phyloP scores from a whole-genome alignment of 768 basidiomycete species.

The Crassisporium funariophilum region DNA sequence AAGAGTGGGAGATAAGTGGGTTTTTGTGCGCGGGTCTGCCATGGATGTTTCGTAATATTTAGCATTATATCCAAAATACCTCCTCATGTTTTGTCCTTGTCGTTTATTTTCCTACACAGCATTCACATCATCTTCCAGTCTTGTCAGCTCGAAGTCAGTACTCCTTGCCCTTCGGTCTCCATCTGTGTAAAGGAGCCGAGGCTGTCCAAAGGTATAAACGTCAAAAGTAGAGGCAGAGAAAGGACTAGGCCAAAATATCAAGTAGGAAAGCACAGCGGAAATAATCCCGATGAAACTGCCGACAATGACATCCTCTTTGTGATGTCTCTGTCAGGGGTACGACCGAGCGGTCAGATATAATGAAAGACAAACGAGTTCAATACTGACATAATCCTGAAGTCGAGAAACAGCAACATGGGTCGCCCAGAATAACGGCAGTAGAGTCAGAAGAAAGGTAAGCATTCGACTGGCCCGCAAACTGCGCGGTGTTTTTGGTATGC shows the following conservation, averaged over 20 bases:
- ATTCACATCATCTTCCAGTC: conserved; percentile 42
- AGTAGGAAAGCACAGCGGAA: conserved; percentile 51
- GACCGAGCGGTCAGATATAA: conserved; percentile 5
- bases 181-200: conserved; percentile 45
- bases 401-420: conserved; percentile 63
- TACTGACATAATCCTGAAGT: conserved; percentile 67
- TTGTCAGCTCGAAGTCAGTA: conserved; percentile 50
- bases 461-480: conserved; percentile 49
- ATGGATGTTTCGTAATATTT: conserved; percentile 29
- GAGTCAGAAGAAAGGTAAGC: conserved; percentile 45
- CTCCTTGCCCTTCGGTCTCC: conserved; percentile 21
- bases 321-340: conserved; percentile 50
- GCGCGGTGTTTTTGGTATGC: conserved; percentile 34
- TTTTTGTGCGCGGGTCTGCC: conserved; percentile 55
- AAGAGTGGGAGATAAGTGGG: conserved; percentile 71
- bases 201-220: conserved; percentile 31
- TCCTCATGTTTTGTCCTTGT: conserved; percentile 21
- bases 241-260: conserved; percentile 68
- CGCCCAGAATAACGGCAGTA: conserved; percentile 57
- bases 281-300: conserved; percentile 60
- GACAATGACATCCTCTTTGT: conserved; percentile 69
- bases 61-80: conserved; percentile 14
- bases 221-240: conserved; percentile 45
- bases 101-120: conserved; percentile 36
- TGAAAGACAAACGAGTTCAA: neutral